Conservation (phyloP, 495 filamentous ascomycete genomes). For the Aspergillus panamensis region DNA sequence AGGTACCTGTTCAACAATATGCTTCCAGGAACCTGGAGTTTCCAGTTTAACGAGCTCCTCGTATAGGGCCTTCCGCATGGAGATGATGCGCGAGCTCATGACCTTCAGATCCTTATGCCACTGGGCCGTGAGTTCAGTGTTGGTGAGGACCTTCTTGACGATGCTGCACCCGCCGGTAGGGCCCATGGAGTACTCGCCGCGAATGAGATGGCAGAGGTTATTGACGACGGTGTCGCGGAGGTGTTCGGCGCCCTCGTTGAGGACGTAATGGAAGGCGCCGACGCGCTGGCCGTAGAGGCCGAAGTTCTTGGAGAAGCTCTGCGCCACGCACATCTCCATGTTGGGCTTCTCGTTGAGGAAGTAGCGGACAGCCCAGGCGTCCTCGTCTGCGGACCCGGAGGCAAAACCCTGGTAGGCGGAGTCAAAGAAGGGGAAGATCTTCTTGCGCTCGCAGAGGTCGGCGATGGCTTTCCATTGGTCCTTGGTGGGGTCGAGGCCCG, state of each 20-base stretch:
- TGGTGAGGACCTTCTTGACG: slow-evolving; percentile 46
- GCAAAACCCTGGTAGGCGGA: slow-evolving; percentile 57
- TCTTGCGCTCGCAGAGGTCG: slow-evolving; percentile 47
- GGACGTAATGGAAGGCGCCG: slow-evolving; percentile 49
- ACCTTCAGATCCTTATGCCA: slow-evolving; percentile 48
- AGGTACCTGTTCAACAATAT: slow-evolving; percentile 46
- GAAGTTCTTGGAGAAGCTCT: slow-evolving; percentile 56
- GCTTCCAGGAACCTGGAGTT: slow-evolving; percentile 50
- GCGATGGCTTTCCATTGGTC: slow-evolving; percentile 55
- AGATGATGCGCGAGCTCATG: slow-evolving; percentile 51
- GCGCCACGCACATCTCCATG: slow-evolving; percentile 50
- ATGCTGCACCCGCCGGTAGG: slow-evolving; percentile 49
- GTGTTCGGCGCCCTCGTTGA: slow-evolving; percentile 28
- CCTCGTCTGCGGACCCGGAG: slow-evolving; percentile 49
- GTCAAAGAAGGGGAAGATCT: slow-evolving; percentile 55
- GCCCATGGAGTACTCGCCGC: slow-evolving; percentile 49
- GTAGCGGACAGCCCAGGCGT: slow-evolving; percentile 53
- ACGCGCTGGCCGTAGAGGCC: slow-evolving; percentile 53
- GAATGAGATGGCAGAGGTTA: slow-evolving; percentile 45
- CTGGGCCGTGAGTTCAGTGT: slow-evolving; percentile 37
- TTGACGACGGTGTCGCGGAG: slow-evolving; percentile 39
- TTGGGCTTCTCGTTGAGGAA: slow-evolving; percentile 49
- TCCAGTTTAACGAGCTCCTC: slow-evolving; percentile 40
- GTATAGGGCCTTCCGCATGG: slow-evolving; percentile 46
- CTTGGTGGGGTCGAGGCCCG: slow-evolving; percentile 49